Evolutionary conservation across 148 eudicot species (phyloP), one percentile per base, ranked within the genome.

Genomic region (Camellia sinensis): DNA sequence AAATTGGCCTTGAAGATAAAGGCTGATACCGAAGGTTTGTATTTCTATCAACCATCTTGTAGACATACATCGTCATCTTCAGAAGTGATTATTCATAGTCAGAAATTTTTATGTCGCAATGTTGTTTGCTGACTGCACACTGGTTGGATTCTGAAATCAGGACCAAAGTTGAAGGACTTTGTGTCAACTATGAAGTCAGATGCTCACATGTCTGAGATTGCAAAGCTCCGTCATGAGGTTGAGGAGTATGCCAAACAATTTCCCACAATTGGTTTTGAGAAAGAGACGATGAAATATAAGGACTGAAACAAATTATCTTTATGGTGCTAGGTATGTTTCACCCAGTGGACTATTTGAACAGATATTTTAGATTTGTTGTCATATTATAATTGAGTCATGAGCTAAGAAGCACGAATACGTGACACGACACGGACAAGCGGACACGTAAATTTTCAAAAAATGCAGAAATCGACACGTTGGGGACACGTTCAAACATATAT

Each of bases 201-300:
- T 78, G 81, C 84, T 19, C 59, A 73, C 72, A 73, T 88, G 80
- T 87, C 98, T 9, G 98, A 92, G 85, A 88, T 94, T 78, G 75
- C 86, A 67, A 96, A 96, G 89, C 92, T 96, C 79, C 88, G 93
- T 79, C 83, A 85, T 50, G 90, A 86, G 11, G 99, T 96, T 45
- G 98, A 96, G 87, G 98, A 94, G 88, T 96, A 89, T 76, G 99
- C 99, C 21, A 96, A 96, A 85, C 95, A 94, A 73, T 96, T 96
- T 78, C 99, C 99, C 0, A 96, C 99, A 64, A 83, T 96, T 69
- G 99, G 99, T 50, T 96, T 96, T 73, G 98, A 94, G 80, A 94
- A 96, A 86, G 92, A 88, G 79, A 86, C 92, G 18, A 92, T 96
- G 99, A 94, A 94, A 85, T 96, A 96, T 93, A 93, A 96, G 87